These are phyloP conservation scores for Penicillium parvum DNA, from an alignment of 495 filamentous ascomycete species.

Conservation along the genomic window DNA sequence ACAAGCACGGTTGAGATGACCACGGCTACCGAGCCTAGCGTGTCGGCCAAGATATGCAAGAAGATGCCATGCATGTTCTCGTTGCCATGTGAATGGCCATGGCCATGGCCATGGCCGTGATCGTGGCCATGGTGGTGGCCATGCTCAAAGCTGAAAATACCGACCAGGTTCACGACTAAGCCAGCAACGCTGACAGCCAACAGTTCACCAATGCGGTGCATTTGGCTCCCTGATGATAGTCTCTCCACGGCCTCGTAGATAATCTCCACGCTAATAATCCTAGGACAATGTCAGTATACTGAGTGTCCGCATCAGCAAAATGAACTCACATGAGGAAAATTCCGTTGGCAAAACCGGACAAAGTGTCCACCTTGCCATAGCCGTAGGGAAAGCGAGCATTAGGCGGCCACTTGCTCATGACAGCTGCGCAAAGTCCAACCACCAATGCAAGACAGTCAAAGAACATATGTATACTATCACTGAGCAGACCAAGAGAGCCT, in stretches of 20 bases:
- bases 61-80: conserved; percentile 99
- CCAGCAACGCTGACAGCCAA: conserved; percentile 82
- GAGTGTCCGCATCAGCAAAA: no score
- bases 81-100: conserved; percentile 71
- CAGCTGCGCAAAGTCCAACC: conserved; percentile 88
- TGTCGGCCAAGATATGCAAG: conserved; percentile 91
- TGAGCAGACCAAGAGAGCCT: conserved; percentile 87
- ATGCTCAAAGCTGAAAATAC: conserved; percentile 81
- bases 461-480: conserved; percentile 99
- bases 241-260: conserved; percentile 91
- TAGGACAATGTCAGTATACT: no score
- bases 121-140: conserved; percentile 48
- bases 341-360: conserved; percentile 95
- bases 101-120: conserved; percentile 59
- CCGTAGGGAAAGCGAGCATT: conserved; percentile 87
- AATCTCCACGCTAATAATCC: conserved; percentile 93
- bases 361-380: conserved; percentile 92
- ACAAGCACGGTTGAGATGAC: conserved; percentile 88
- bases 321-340: conserved; percentile 81
- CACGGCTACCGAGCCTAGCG: conserved; percentile 88
- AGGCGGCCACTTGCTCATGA: conserved; percentile 96
- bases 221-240: conserved; percentile 72
- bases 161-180: conserved; percentile 83
- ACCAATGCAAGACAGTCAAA: conserved; percentile 94
- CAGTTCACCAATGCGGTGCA: conserved; percentile 79